Percentiles rank a stretch among this genome's conserved stretches.
phyloP scores from a whole-genome alignment of 495 filamentous ascomycete genomes.

The Cairneyella variabilis region DNA sequence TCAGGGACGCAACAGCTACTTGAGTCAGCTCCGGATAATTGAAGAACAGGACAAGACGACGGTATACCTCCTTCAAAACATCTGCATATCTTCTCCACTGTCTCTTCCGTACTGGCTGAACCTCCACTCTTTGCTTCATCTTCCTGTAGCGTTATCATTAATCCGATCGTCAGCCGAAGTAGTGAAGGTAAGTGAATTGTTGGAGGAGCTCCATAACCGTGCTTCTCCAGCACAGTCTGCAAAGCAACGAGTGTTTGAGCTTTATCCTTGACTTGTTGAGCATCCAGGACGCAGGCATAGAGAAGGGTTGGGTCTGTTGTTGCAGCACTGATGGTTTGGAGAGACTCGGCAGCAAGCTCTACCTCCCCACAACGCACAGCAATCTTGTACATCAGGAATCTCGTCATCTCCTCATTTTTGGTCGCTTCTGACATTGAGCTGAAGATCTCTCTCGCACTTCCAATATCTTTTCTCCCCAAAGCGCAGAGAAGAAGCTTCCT shows the following conservation, averaged over 20 bases:
- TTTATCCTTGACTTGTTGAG: slow-evolving; percentile 61
- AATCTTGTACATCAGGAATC: slow-evolving; percentile 72
- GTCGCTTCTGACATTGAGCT: slow-evolving; percentile 54
- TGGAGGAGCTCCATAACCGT: slow-evolving; percentile 43
- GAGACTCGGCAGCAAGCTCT: slow-evolving; percentile 53
- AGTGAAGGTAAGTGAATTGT: slow-evolving; percentile 63
- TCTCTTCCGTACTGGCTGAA: slow-evolving; percentile 15
- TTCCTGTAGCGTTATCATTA: slow-evolving; percentile 54
- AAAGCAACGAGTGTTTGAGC: slow-evolving; percentile 53
- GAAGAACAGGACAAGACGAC: too few relatives aligned
- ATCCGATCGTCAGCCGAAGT: slow-evolving; percentile 57
- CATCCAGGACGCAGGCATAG: slow-evolving; percentile 73
- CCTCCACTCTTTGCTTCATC: slow-evolving; percentile 21
- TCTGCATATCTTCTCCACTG: slow-evolving; percentile 51
- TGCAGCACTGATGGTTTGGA: slow-evolving; percentile 47
- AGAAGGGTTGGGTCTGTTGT: slow-evolving; percentile 56
- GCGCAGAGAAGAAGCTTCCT: slow-evolving; percentile 72
- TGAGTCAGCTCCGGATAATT: too few relatives aligned
- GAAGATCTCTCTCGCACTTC: slow-evolving; percentile 51
- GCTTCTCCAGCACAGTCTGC: slow-evolving; percentile 53
- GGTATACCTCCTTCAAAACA: slow-evolving; percentile 61
- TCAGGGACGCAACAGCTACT: slow-evolving; percentile 41
- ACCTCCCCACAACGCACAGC: slow-evolving; percentile 56
- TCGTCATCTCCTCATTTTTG: slow-evolving; percentile 56
- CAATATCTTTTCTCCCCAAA: slow-evolving; percentile 49